Base-by-base conservation (phyloP, 192 early-diverging fungal species). In the Backusella liffmaniae region DNA sequence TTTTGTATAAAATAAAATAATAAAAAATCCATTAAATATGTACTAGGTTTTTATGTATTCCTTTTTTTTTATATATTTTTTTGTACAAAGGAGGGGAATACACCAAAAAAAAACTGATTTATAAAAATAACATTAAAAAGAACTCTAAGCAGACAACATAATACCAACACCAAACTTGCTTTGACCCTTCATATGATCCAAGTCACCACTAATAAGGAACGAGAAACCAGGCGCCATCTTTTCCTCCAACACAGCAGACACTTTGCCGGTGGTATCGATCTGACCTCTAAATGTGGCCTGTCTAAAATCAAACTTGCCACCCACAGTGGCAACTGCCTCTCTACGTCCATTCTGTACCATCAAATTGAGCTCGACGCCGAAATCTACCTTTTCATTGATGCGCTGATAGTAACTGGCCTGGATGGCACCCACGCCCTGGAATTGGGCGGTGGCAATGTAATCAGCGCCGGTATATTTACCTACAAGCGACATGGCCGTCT, bases 271-370 rank as follows among this genome's bases (percentile, higher is more conserved):
- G 23, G 94, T 96, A 85, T 97, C 96, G 46, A 98, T 85, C 82
- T 92, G 92, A n/a, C 94, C 96, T 72, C 97, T 87, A 80, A 99
- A 91, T 41, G 94, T 97, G 35, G 96, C 91, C 42, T 89, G 88
- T 56, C 96, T 89, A 78, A 98, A 98, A 77, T 98, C 97, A 72
- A 97, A 95, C 88, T 99, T 99, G 82, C 95, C 97, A 53, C 96
- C 97, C n/a, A 96, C 92, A 16, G 94, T 93, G 72, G 94, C 95
- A 72, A 97, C 89, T 49, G 94, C 98, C 70, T 98, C 96, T 70
- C 96, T 88, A 65, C 94, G 86, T 3, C 91, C 92, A 62, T 83
- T 88, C 26, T 84, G 83, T 10, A 79, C 85, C 72, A 97, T 79
- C 75, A 95, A 76, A 82, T 98, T 94, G 32, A 97, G 84, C 87